A percentile compares a stretch with the other conserved stretches of the same genome.
Evolutionary conservation across 202 grass and related monocot genomes (phyloP).

Genomic region (Carex sylvatica): DNA sequence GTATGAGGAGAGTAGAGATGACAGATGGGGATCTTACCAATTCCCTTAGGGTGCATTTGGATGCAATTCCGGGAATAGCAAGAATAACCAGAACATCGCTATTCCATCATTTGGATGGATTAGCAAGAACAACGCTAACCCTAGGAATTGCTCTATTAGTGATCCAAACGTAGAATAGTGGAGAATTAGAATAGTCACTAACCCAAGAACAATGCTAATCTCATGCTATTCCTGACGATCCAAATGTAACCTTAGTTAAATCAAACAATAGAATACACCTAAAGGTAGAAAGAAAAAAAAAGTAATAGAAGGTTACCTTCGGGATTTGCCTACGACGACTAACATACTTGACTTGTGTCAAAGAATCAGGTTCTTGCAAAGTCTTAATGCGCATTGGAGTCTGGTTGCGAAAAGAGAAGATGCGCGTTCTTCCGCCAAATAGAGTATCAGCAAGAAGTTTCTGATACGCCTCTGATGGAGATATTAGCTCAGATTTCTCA

Average conservation of each 20-base stretch:
- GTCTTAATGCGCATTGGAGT: slow-evolving; percentile 22
- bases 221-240: too few species aligned
- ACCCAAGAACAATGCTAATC: too few species aligned
- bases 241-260: neutral
- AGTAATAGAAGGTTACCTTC: slow-evolving; percentile 19
- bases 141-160: too few species aligned
- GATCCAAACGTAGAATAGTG: too few species aligned
- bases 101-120: too few species aligned
- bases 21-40: neutral
- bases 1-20: neutral
- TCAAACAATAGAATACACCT: neutral
- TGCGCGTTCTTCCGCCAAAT: neutral
- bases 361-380: neutral
- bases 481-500: slow-evolving; percentile 38
- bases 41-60: neutral
- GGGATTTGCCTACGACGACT: slow-evolving; percentile 43
- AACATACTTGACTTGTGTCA: slow-evolving; percentile 18
- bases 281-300: neutral
- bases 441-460: neutral
- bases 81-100: too few species aligned
- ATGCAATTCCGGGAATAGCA: too few species aligned
- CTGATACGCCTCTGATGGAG: slow-evolving; percentile 1
- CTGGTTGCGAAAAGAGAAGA: slow-evolving; percentile 39
- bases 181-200: too few species aligned
- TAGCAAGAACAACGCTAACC: too few species aligned